Base-by-base conservation (phyloP, 202 grass and related monocot species). In the Dendrocalamus latiflorus region DNA sequence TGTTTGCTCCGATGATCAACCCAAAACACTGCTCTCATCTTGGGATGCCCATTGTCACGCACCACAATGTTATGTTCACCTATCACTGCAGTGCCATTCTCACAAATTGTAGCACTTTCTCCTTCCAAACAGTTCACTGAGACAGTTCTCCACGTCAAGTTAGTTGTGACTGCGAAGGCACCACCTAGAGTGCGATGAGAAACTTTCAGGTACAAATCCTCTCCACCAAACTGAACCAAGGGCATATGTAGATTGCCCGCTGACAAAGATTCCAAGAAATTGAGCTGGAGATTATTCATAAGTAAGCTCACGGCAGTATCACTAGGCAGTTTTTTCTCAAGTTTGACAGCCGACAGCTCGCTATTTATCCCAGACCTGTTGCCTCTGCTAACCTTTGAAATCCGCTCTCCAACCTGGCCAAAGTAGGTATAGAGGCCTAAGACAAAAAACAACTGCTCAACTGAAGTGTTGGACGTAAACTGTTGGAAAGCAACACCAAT, bases 401-500 rank as follows among this genome's bases (percentile, higher is more conserved):
- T 88, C 75, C 75, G 85, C 66, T 99, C 96, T 86, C 87, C 89
- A 75, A 99, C 89, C 82, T 88, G 62, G 60, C 93, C 96, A 91
- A 99, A 99, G 83, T 99, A 96, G 77, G 87, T 74, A 87, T 96
- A 99, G 62, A 99, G 86, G 82, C 94, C 89, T 79, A 99, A 83
- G 25, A 99, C 96, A 80, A 99, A 99, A 88, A 99, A 94, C 38
- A 96, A 77, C 75, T 99, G 96, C 81, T 99, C 96, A 58, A 96
- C 86, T 59, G 96, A 99, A 79, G 96, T 85, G 72, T 99, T 96
- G 45, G 93, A 96, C 8, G 48, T 85, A 72, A 89, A 92, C 34
- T 90, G 88, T 81, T 93, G 78, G 83, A 90, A 99, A 87, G 89
- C 70, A 72, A 99, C 85, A 38, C 93, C 96, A 79, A 99, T 92